Base-by-base conservation (phyloP, 768 basidiomycete genomes). In the Suillus discolor region DNA sequence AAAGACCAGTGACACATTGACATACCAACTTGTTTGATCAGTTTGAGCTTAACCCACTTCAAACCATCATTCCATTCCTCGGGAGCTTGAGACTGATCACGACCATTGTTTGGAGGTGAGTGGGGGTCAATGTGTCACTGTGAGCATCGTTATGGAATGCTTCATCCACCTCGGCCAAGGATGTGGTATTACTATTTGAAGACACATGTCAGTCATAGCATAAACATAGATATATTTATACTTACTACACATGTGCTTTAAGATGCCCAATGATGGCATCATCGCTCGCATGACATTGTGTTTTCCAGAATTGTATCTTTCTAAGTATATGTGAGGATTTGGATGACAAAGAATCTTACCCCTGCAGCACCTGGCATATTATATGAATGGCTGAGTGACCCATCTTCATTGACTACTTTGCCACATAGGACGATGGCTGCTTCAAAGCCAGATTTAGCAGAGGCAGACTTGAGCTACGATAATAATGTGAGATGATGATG, bases 171-270 rank as follows among this genome's bases (percentile, higher is more conserved):
- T 0, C 11, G 4, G 47, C 47, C 23, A 47, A 47, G 47, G 47
- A 47, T 47, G 47, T 12, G 0, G 3, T 13, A 13, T 47, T 47
- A 23, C 47, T 47, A n/a, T 47, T 47, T 42, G n/a, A 47, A 62
- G 3, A 47, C 25, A 2, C 25, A 2, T 28, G 25, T 28, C 25
- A 47, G 47, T 47, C 11, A 4, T 47, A 23, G 4, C 47, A 47
- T 2, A 23, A 47, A 47, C 4, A 9, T 47, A 47, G 47, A 4
- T 45, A 45, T 4, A n/a, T 4, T 45, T 4, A 23, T 4, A 62
- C 67, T 60, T 65, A 68, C 67, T 62, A 68, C 6, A 68, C 16
- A 9, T 65, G 67, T 16, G 65, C 64, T 28, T 65, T 68, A 16
- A 68, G 38, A 34, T 65, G 60, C 2, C 54, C 53, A 4, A 68